phyloP scores from a whole-genome alignment of 78 protist species.

The Planoprotostelium fungivorum region DNA sequence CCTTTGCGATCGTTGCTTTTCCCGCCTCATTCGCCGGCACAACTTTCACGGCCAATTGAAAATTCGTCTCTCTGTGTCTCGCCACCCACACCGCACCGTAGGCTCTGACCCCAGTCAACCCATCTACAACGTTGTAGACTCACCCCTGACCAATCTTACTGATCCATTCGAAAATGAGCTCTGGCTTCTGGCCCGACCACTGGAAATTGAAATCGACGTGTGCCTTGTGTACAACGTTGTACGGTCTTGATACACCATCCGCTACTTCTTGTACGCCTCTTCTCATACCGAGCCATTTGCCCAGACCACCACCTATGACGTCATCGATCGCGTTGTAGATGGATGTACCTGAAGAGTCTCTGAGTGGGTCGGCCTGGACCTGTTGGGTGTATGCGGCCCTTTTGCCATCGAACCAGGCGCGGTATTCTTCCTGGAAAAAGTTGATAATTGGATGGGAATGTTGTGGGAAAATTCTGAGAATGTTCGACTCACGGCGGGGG shows the following conservation, averaged over 20 bases:
- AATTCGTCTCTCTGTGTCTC: slow-evolving; percentile 30
- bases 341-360: background rate
- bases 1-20: slow-evolving; percentile 39
- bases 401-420: background rate
- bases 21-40: slow-evolving; percentile 33
- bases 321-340: too few species aligned
- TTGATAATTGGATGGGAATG: too few species aligned
- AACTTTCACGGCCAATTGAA: slow-evolving; percentile 36
- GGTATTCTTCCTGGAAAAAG: background rate
- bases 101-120: slow-evolving; percentile 8
- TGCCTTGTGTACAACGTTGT: slow-evolving; percentile 60
- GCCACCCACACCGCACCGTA: slow-evolving; percentile 58
- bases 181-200: slow-evolving; percentile 51
- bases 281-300: background rate
- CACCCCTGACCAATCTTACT: slow-evolving; percentile 56
- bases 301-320: too few species aligned
- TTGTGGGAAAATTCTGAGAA: background rate
- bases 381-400: background rate
- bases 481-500: background rate
- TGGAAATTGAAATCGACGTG: slow-evolving; percentile 66
- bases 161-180: slow-evolving; percentile 43
- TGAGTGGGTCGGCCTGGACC: background rate
- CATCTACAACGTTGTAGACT: background rate
- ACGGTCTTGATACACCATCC: slow-evolving; percentile 21
- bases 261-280: background rate